Percentiles rank a stretch among this genome's conserved stretches.
phyloP scores from a whole-genome alignment of 331 rosid species.

The Acacia pycnantha region DNA sequence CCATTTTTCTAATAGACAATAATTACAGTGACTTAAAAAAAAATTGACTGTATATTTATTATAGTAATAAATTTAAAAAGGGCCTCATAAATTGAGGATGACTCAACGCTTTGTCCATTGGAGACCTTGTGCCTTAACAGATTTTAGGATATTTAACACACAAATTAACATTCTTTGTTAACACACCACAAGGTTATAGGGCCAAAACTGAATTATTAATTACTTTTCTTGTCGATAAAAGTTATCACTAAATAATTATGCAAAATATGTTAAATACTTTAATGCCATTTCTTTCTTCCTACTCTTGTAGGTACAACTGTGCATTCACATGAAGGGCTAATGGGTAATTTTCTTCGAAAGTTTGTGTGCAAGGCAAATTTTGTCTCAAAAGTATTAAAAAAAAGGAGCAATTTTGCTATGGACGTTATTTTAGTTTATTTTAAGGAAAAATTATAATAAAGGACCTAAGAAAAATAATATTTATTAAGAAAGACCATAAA shows the following conservation, averaged over 20 bases:
- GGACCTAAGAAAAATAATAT: too few relatives aligned
- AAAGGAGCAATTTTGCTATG: accelerated
- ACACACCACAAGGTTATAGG: background rate
- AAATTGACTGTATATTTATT: background rate
- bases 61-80: background rate
- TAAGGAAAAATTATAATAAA: too few relatives aligned
- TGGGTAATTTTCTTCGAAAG: too few relatives aligned
- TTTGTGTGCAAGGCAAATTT: too few relatives aligned
- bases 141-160: background rate
- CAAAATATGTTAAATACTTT: background rate
- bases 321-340: too few relatives aligned
- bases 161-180: background rate
- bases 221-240: background rate
- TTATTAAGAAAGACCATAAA: too few relatives aligned
- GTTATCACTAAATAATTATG: background rate
- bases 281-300: background rate
- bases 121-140: background rate
- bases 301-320: background rate
- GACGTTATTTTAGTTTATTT: too few relatives aligned
- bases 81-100: background rate
- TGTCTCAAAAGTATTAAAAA: too few relatives aligned
- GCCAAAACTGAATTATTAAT: background rate
- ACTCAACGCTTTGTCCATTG: background rate
- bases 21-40: background rate
- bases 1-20: too few relatives aligned